Percentiles rank a stretch among this genome's conserved stretches.
These are phyloP conservation scores for Fragaria vesca DNA, from an alignment of 306 rosid species.

Conservation along the genomic window DNA sequence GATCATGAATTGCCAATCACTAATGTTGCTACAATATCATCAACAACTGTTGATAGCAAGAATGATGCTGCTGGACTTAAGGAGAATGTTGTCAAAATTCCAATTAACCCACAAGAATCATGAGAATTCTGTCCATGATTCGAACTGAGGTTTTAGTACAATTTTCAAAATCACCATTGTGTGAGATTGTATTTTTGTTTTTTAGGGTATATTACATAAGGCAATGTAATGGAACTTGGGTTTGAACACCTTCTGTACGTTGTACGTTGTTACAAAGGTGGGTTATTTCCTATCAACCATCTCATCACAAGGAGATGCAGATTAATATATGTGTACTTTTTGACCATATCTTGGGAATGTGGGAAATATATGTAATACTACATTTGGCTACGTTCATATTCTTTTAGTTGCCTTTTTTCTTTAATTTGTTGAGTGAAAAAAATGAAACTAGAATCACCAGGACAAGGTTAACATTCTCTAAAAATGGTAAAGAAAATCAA, in stretches of 20 bases:
- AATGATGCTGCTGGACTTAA: conserved; percentile 29
- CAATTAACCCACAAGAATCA: conserved; percentile 15
- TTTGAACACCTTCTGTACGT: neutral
- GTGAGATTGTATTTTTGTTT: neutral
- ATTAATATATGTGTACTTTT: conserved; percentile 9
- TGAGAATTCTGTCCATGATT: neutral
- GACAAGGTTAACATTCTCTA: neutral
- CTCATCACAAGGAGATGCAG: neutral
- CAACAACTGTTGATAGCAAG: conserved; percentile 28
- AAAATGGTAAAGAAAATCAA: neutral
- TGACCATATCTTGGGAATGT: conserved; percentile 1
- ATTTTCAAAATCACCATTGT: conserved; percentile 8
- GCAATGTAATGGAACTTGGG: neutral
- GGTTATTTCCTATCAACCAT: neutral
- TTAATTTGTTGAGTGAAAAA: neutral
- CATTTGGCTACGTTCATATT: neutral
- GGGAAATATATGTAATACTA: conserved; percentile 1
- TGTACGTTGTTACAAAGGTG: neutral
- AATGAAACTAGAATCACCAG: neutral
- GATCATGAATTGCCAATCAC: conserved; percentile 60
- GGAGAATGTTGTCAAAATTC: conserved; percentile 6
- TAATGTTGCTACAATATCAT: conserved; percentile 24
- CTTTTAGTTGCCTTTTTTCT: too few relatives aligned
- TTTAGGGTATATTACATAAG: neutral
- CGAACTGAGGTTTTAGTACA: neutral